Evolutionary conservation across 257 asterid species (phyloP), one percentile per base, ranked within the genome.

Genomic region (Fraxinus excelsior): DNA sequence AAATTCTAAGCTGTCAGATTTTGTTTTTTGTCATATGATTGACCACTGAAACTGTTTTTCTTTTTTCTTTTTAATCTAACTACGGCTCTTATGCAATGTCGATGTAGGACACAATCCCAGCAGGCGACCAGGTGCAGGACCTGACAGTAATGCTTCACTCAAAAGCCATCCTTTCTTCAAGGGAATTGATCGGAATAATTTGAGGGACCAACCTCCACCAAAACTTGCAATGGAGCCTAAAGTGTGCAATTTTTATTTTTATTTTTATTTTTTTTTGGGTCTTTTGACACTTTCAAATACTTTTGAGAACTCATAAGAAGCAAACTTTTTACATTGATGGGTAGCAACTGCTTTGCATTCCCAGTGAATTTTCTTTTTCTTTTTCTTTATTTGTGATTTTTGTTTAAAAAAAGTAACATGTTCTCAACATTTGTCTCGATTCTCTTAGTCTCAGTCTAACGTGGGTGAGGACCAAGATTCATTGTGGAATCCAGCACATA

Each of bases 61-160:
- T 19, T 53, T 53, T 56, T 25, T 60, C 3, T 6, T 21, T n/a
- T 25, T 60, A 60, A 60, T 60, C 29, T 3, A 62, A 62, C 32
- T 10, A 11, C 1, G 70, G 72, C 58, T 62, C 76, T 23, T 49
- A 7, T 73, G 75, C 74, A 44, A 74, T 66, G 60, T 74, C 76
- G 73, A 67, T 78, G 72, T 87, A 96, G 99, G 97, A 91, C 83
- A 87, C 83, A 64, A 96, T 78, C 99, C 99, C 13, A 88, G 96
- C 82, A 86, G 91, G 81, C 88, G 99, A 74, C 97, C 97, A 23
- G 98, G 99, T 62, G 97, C 96, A 16, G 97, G 97, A 35, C 86
- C 89, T 3, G 89, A 83, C 72, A 97, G 99, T 70, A 93, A 93
- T 81, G 88, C 93, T 79, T 77, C 89, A 5, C 94, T 96, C 35